A percentile compares a stretch with the other conserved stretches of the same genome.
Conservation (phyloP, 2,329 filamentous ascomycete species). For the Calonectria pauciramosa region DNA sequence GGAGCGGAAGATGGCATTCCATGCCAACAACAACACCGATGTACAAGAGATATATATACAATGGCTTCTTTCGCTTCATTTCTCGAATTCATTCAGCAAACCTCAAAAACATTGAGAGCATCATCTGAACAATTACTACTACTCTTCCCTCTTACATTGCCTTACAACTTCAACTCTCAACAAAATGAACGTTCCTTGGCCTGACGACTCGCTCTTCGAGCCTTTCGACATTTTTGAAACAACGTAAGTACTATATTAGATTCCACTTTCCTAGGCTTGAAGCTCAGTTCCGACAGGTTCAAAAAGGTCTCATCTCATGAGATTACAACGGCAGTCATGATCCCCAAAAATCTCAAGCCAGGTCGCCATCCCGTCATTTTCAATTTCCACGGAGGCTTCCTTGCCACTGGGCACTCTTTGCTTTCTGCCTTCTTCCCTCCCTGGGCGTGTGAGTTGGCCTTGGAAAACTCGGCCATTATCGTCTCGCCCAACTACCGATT, state of each 20-base stretch:
- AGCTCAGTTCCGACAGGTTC: slow-evolving; percentile 24
- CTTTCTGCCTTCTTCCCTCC: slow-evolving; percentile 43
- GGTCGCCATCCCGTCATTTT: slow-evolving; percentile 39
- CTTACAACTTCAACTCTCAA: not conserved
- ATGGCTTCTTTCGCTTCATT: not conserved
- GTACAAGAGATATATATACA: not conserved
- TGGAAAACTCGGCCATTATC: slow-evolving; percentile 41
- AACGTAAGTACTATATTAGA: slow-evolving; percentile 22
- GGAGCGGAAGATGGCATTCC: not conserved
- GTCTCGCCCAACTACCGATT: slow-evolving; percentile 45
- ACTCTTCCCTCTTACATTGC: not conserved
- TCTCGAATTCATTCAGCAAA: not conserved
- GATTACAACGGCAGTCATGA: slow-evolving; percentile 39
- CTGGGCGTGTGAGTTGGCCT: slow-evolving; percentile 40
- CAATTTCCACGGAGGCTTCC: slow-evolving; percentile 46
- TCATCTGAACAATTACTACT: not conserved
- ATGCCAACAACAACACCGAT: too few species aligned
- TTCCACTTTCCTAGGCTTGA: accelerated
- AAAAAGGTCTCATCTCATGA: slow-evolving; percentile 36
- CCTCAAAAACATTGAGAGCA: not conserved
- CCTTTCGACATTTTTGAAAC: slow-evolving; percentile 35
- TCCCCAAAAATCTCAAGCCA: slow-evolving; percentile 42
- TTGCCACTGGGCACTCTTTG: slow-evolving; percentile 37
- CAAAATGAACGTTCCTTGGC: slow-evolving; percentile 34
- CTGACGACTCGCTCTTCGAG: slow-evolving; percentile 37